A percentile compares a stretch with the other conserved stretches of the same genome.
These are phyloP conservation scores for Cucurbitaria berberidis DNA, from an alignment of 2,329 filamentous ascomycete genomes.

Conservation along the genomic window DNA sequence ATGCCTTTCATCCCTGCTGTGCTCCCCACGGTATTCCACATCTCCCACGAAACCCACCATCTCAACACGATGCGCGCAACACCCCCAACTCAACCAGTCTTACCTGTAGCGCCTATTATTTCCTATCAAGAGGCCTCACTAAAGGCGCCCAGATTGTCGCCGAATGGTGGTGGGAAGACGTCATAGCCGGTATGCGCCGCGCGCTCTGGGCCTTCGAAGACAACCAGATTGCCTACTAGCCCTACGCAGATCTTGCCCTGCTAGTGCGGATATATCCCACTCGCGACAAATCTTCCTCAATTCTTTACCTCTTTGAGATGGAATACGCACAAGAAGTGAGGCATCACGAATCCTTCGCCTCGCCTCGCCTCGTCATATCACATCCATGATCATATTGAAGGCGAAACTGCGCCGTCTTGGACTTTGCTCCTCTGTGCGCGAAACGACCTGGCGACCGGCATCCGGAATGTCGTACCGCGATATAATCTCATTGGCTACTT, in stretches of 20 bases:
- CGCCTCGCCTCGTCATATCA: slow-evolving; percentile 1
- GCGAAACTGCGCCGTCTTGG: slow-evolving; percentile 11
- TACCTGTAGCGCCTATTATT: slow-evolving; percentile 10
- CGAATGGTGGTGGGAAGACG: slow-evolving; percentile 13
- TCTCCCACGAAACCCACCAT: slow-evolving; percentile 6
- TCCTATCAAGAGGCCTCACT: slow-evolving; percentile 9
- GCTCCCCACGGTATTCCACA: slow-evolving; percentile 20
- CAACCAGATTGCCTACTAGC: slow-evolving; percentile 27
- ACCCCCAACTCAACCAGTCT: slow-evolving; percentile 7
- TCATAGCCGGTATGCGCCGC: slow-evolving; percentile 19
- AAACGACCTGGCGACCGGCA: slow-evolving; percentile 3
- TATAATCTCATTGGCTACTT: slow-evolving; percentile 15
- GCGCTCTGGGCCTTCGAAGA: slow-evolving; percentile 22
- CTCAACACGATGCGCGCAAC: background rate
- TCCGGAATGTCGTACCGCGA: background rate
- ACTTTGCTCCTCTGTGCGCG: no score
- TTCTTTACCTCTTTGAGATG: background rate
- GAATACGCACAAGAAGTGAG: slow-evolving; percentile 14
- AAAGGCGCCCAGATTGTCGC: slow-evolving; percentile 1
- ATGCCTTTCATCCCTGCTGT: slow-evolving; percentile 11
- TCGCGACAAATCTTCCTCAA: background rate
- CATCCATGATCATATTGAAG: background rate
- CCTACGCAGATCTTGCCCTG: slow-evolving; percentile 11
- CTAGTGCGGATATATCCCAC: background rate
- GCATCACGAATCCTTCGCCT: slow-evolving; percentile 17